A percentile compares a stretch with the other conserved stretches of the same genome.
phyloP scores from a whole-genome alignment of 139 green algal species.

The Chlamydomonas urium region DNA sequence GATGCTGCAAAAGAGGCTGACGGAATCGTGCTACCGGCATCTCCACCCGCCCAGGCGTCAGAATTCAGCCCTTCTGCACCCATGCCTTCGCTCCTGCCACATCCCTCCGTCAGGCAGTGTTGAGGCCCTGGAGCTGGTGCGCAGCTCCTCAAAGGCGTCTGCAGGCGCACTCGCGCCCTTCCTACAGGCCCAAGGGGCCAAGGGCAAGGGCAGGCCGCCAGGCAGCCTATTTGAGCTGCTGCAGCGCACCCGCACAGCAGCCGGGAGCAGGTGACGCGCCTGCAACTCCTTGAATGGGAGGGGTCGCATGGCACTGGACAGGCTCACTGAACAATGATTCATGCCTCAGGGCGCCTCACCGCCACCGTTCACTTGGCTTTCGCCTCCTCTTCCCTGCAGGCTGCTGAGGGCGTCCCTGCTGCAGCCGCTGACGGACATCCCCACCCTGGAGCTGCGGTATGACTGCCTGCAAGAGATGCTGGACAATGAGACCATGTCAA shows the following conservation, averaged over 20 bases:
- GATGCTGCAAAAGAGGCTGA: too few species aligned
- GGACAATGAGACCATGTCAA: constrained; percentile 21
- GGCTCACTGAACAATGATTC: not conserved
- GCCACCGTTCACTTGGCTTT: not conserved
- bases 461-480: constrained; percentile 49
- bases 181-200: not conserved
- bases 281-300: not conserved
- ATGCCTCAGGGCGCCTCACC: not conserved
- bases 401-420: constrained; percentile 81
- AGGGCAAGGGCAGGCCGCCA: not conserved
- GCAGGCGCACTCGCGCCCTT: not conserved
- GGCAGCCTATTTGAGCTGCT: constrained; percentile 7
- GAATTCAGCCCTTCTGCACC: too few species aligned
- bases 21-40: too few species aligned
- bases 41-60: too few species aligned
- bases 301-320: not conserved
- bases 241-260: not conserved
- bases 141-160: not conserved
- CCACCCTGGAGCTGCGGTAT: constrained; percentile 62
- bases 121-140: constrained; percentile 7
- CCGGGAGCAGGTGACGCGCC: constrained; percentile 1
- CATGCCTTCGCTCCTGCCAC: too few species aligned
- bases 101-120: constrained; percentile 11
- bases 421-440: constrained; percentile 75
- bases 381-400: constrained; percentile 1